A percentile compares a stretch with the other conserved stretches of the same genome.
Evolutionary conservation across 352 stramenopile species (phyloP).

Genomic region (Plasmopara muralis): DNA sequence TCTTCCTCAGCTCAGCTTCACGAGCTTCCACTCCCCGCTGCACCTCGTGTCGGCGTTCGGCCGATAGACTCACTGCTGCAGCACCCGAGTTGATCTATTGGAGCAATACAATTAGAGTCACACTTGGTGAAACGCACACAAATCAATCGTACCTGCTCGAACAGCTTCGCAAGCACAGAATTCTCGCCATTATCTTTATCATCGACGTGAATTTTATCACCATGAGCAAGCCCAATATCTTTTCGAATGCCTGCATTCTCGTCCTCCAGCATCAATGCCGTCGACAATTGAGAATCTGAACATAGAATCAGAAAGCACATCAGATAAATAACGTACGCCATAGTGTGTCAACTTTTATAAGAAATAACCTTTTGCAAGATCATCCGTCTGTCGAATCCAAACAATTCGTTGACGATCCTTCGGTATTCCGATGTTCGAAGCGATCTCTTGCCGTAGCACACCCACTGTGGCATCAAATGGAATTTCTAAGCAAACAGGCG

Average conservation of each 20-base stretch:
- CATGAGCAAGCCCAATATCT: conserved; percentile 78
- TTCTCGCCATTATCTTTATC: conserved; percentile 71
- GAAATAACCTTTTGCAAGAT: conserved; percentile 68
- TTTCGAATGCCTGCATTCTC: conserved; percentile 64
- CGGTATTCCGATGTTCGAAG: conserved; percentile 73
- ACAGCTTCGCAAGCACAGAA: conserved; percentile 74
- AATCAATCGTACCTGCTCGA: conserved; percentile 51
- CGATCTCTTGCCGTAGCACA: conserved; percentile 71
- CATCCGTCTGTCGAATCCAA: conserved; percentile 82
- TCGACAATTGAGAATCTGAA: conserved; percentile 63
- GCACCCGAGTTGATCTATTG: conserved; percentile 78
- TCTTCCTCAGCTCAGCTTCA: conserved; percentile 77
- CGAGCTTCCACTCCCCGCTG: conserved; percentile 76
- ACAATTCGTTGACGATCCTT: conserved; percentile 80
- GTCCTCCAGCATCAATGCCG: conserved; percentile 61
- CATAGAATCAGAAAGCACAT: conserved; percentile 2
- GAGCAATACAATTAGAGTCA: neutral
- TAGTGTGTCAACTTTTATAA: neutral
- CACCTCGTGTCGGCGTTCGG: conserved; percentile 82
- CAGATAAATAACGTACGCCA: neutral
- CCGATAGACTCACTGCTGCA: conserved; percentile 74
- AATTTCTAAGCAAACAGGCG: conserved; percentile 74
- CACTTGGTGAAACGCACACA: neutral
- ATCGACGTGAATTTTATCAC: conserved; percentile 87
- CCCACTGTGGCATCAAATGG: conserved; percentile 73